Conservation (phyloP, 257 asterid genomes). For the Mentha longifolia region DNA sequence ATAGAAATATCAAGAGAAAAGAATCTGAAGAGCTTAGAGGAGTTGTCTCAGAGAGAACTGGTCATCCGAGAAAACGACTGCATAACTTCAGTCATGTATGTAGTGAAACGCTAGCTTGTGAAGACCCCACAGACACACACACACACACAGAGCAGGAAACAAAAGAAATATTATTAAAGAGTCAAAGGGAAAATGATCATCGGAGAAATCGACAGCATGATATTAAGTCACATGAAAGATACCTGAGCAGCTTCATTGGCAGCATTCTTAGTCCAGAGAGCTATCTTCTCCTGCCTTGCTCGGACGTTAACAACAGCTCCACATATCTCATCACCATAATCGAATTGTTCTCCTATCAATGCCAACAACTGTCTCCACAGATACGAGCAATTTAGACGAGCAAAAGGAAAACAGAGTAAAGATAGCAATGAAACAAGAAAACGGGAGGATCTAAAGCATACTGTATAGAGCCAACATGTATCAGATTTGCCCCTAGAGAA, state of each 20-base stretch:
- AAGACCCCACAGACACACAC: not conserved
- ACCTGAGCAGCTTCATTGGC: slow-evolving; percentile 95
- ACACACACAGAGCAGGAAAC: not conserved
- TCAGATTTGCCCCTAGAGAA: slow-evolving; percentile 74
- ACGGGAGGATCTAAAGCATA: slow-evolving; percentile 26
- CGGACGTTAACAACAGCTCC: slow-evolving; percentile 94
- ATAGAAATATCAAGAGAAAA: not conserved
- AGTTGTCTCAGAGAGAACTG: no score
- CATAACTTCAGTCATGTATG: not conserved
- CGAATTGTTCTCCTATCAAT: slow-evolving; percentile 96
- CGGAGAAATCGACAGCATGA: not conserved
- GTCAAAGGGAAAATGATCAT: not conserved
- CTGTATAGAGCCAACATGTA: slow-evolving; percentile 89
- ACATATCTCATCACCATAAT: slow-evolving; percentile 90
- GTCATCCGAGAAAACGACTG: not conserved
- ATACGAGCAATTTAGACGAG: not conserved
- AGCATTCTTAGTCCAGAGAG: slow-evolving; percentile 97
- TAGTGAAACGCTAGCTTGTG: not conserved
- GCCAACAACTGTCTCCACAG: slow-evolving; percentile 67
- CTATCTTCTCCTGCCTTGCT: slow-evolving; percentile 70
- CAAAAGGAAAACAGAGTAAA: not conserved
- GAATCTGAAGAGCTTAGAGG: no score
- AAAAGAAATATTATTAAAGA: not conserved
- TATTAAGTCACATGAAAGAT: slow-evolving; percentile 16
- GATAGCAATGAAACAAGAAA: not conserved